Conservation (phyloP, 176 grass and related monocot genomes). For the Thalia dealbata region DNA sequence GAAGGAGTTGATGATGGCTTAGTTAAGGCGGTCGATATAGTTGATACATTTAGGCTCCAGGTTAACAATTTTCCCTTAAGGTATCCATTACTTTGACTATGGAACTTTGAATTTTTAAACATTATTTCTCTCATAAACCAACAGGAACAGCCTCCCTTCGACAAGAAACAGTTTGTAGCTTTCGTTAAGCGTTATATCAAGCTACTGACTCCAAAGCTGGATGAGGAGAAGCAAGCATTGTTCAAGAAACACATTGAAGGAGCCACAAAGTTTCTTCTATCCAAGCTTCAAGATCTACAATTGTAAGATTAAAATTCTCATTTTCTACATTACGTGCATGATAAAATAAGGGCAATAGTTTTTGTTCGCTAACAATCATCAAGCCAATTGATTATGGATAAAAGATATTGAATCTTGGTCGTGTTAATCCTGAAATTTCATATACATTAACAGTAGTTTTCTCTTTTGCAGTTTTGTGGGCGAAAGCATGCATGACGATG, state of each 20-base stretch:
- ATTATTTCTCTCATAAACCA: background rate
- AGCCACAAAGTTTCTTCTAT: slow-evolving; percentile 67
- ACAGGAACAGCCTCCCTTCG: slow-evolving; percentile 79
- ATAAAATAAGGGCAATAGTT: too few species aligned
- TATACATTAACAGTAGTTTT: too few species aligned
- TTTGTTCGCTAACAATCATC: background rate
- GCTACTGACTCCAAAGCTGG: slow-evolving; percentile 32
- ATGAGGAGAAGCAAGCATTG: slow-evolving; percentile 27
- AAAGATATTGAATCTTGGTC: too few species aligned
- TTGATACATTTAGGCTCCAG: slow-evolving; percentile 89
- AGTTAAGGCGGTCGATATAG: slow-evolving; percentile 80
- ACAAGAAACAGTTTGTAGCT: slow-evolving; percentile 66
- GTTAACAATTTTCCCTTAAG: slow-evolving; percentile 6
- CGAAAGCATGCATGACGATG: slow-evolving; percentile 86
- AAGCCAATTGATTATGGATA: too few species aligned
- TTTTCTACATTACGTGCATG: too few species aligned
- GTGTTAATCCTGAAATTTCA: too few species aligned
- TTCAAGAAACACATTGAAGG: slow-evolving; percentile 73
- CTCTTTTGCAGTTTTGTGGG: slow-evolving; percentile 62
- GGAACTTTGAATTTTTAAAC: background rate
- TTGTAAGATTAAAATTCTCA: slow-evolving; percentile 43
- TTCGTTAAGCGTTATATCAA: slow-evolving; percentile 89
- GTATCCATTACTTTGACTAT: background rate
- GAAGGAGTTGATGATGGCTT: slow-evolving; percentile 64
- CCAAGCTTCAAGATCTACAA: slow-evolving; percentile 81